Evolutionary conservation across 768 basidiomycete genomes (phyloP), one percentile per base, ranked within the genome.

Genomic region (Mrakia blollopis): DNA sequence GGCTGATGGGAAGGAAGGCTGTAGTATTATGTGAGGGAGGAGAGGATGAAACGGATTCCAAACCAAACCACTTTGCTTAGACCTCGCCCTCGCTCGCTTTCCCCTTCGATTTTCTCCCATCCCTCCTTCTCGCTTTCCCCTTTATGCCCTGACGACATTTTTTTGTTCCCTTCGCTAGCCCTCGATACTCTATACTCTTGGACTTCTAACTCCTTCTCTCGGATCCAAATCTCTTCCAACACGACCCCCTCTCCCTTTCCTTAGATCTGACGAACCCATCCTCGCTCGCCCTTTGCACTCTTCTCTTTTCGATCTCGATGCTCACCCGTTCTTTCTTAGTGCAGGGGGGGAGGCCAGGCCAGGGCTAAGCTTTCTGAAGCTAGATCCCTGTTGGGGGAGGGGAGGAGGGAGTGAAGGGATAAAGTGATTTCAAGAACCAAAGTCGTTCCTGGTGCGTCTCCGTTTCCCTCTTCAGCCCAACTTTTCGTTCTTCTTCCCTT

Each of bases 1-100:
- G 23, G 52, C 32, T 13, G 79, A 61, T 23, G 50, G 78, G 41
- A 81, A 82, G 65, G 83, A 83, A 32, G 80, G 81, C 8, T 83
- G 83, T 78, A 44, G 80, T 39, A 78, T 83, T 67, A 83, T 83
- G 83, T 83, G 35, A 61, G 25, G 44, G 65, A 28, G 25, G 57
- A 28, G 28, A 68, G n/a, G 23, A 14, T 18, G n/a, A 44, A 44
- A 9, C 11, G 3, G 57, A 57, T 9, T 1, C 4, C 57, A 18
- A 57, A 25, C 25, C 25, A 57, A 25, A 57, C 65, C 25, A 39
- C 65, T n/a, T 65, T 35, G 32, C 39, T 23, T 39, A n/a, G 37
- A 44, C 70, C 35, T 23, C 30, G 11, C 30, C 47, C 14, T 16
- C 18, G 47, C 47, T 52, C n/a, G 47, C 32, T 25, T 39, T 21